Evolutionary conservation across 2,329 filamentous ascomycete genomes (phyloP), one percentile per base, ranked within the genome.

Genomic region (Karstenula rhodostoma): DNA sequence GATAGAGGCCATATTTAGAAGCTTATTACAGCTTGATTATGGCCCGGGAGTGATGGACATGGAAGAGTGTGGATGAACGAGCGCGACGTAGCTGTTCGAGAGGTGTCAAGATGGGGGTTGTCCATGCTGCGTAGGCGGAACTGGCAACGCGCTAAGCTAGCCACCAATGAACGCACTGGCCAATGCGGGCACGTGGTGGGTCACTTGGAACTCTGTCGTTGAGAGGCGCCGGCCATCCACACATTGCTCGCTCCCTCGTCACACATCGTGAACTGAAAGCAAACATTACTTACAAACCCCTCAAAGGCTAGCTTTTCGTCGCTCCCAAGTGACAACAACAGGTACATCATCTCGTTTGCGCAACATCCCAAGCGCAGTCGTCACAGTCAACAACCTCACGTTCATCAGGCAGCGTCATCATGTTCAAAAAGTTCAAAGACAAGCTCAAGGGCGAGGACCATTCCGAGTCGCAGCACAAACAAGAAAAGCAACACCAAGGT

Each of bases 371-470:
- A 23, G 53, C n/a, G 13, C 29, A 52, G 15, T 9, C 32, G 15
- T 23, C 47, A n/a, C 5, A 44, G 3, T 40, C 25, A 10, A n/a
- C 32, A 40, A n/a, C 33, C 17, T 49, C 29, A 17, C 15, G 35
- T 33, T 23, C 32, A 52, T 40, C 13, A 42, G n/a, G 17, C 25
- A 13, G 23, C 42, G 29, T 49, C 54, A 67, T 9, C 40, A 76
- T 77, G 73, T 74, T 77, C 64, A 75, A 74, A 52, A 77, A 77
- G 52, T 57, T 75, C 22, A 77, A 77, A 54, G 70, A 69, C 17
- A 77, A 75, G 63, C 53, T 76, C n/a, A 74, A 72, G 43, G 68
- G 67, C 25, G 67, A 74, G 3, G 69, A 73, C 4, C 65, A 65
- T 17, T 51, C 68, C 9, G 62, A 51, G 22, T 35, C 37, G 35